A percentile compares a stretch with the other conserved stretches of the same genome.
Conservation (phyloP, 768 basidiomycete genomes). For the Mycena albidolilacea region DNA sequence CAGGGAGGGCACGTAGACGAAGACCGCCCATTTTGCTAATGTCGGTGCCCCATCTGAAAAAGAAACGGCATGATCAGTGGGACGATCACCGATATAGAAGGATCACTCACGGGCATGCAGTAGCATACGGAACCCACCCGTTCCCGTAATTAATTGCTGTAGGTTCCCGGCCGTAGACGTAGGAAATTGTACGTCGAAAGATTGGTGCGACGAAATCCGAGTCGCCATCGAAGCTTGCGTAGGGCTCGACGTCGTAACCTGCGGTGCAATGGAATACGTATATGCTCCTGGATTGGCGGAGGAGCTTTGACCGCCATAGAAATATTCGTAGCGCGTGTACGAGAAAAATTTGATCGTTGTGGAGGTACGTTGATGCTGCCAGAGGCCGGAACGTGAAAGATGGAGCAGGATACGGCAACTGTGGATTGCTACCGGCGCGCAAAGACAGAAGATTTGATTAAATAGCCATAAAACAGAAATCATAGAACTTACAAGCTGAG, state of each 20-base stretch:
- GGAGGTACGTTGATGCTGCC: slow-evolving; percentile 2
- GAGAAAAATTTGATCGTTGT: background rate
- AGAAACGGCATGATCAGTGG: too few relatives aligned
- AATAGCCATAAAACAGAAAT: background rate
- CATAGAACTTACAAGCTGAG: background rate
- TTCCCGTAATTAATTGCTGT: slow-evolving; percentile 16
- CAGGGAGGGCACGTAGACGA: slow-evolving; percentile 6
- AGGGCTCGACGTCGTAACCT: background rate
- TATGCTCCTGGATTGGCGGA: background rate
- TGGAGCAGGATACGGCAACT: slow-evolving; percentile 17
- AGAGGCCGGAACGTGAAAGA: slow-evolving; percentile 10
- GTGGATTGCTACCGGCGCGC: background rate
- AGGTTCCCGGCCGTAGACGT: slow-evolving; percentile 11
- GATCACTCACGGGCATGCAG: slow-evolving; percentile 16
- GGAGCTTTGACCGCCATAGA: slow-evolving; percentile 13
- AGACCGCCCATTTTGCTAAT: slow-evolving; percentile 27
- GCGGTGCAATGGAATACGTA: slow-evolving; percentile 3
- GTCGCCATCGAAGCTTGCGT: background rate
- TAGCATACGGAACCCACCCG: slow-evolving; percentile 20
- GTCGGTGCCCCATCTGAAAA: slow-evolving; percentile 7
- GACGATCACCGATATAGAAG: background rate
- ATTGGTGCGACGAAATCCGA: background rate
- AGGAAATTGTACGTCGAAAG: slow-evolving; percentile 12
- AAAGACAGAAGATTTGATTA: background rate
- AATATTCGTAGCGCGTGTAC: background rate